These are phyloP conservation scores for Pythium rhizo-oryzae DNA, from an alignment of 352 stramenopile genomes.

Conservation along the genomic window DNA sequence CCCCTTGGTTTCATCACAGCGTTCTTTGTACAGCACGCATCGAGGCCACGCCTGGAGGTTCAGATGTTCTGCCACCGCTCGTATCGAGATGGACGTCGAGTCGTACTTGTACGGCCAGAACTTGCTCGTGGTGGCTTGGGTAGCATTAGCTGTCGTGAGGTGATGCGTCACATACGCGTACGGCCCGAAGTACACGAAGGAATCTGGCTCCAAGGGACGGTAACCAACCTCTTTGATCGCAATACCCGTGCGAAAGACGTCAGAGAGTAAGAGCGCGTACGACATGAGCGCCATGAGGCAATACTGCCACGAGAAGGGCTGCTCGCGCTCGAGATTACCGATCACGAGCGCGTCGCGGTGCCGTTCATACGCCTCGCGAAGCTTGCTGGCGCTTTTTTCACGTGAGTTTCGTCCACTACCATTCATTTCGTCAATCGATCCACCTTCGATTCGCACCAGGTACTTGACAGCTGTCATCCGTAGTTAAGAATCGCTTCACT, in stretches of 20 bases:
- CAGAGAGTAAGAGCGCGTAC: conserved; percentile 19
- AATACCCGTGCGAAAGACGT: conserved; percentile 17
- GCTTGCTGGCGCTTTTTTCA: neutral
- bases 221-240: neutral
- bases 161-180: conserved; percentile 9
- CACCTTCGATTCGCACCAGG: neutral
- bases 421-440: neutral
- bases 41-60: conserved; percentile 8
- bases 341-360: neutral
- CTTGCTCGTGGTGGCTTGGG: neutral
- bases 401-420: neutral
- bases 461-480: neutral
- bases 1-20: conserved; percentile 5
- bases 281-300: conserved; percentile 21
- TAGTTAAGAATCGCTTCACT: neutral
- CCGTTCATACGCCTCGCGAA: neutral
- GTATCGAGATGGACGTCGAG: conserved; percentile 24
- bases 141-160: conserved; percentile 12
- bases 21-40: conserved; percentile 19
- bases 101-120: conserved; percentile 30
- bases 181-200: conserved; percentile 8
- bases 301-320: conserved; percentile 20
- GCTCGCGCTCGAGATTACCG: conserved; percentile 1
- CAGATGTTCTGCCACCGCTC: conserved; percentile 2
- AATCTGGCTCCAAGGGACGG: conserved; percentile 7